Evolutionary conservation across 2,329 filamentous ascomycete species (phyloP), one percentile per base, ranked within the genome.

Genomic region (Rosellinia necatrix): DNA sequence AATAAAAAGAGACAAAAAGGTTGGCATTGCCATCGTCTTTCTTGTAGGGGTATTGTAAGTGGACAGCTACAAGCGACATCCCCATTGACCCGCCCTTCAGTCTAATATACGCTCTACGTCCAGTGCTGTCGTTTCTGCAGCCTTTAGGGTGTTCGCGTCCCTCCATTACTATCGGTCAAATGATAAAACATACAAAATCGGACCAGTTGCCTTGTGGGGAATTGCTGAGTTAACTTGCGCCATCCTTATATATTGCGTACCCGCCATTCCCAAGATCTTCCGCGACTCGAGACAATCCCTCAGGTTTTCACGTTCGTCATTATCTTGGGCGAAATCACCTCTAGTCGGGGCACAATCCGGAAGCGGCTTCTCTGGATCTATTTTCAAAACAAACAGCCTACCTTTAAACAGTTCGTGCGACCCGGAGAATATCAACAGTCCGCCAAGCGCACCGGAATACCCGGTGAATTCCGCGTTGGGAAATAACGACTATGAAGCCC

Each of bases 1-100:
- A 13, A 41, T 63, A 10, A 42, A 49, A 15, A 22, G 6, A 4
- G n/a, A 41, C 12, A 59, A 49, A 21, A 63, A 61, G 24, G 29
- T 58, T 25, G 58, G 55, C 4, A 47, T 63, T 12, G 38, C 60
- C 21, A 41, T 56, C 24, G 49, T 56, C 4, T 59, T 59, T 24
- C 24, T 37, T 4, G 37, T 56, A 3, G 57, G 52, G 7, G 17
- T 59, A 6, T 37, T 56, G 57, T 59, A 49, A 37, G 57, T 48
- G 8, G 13, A 29, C 21, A 4, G 4, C 27, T 17, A 2, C 29
- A 21, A 40, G 6, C 9, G 3, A 21, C 10, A 2, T 29, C 22
- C 17, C 17, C 7, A 12, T 29, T 13, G 7, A 5, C 13, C 22
- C 13, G 8, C 19, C 29, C 12, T 35, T 3, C 25, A 22, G 12